A percentile compares a stretch with the other conserved stretches of the same genome.
These are phyloP conservation scores for Zanthoxylum bungeanum DNA, from an alignment of 345 rosid genomes.

Conservation along the genomic window DNA sequence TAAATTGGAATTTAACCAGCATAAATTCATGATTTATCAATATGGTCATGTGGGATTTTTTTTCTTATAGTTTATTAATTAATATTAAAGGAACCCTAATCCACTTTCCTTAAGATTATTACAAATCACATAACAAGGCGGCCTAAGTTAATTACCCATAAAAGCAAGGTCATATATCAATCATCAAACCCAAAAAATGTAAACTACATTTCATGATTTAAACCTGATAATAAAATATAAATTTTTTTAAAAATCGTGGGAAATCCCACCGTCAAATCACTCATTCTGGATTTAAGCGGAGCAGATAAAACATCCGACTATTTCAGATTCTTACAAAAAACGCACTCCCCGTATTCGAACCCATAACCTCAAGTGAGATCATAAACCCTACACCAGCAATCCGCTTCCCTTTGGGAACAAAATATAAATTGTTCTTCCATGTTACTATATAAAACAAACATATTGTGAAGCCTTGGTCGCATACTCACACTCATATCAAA, in stretches of 20 bases:
- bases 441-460: not conserved
- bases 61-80: not conserved
- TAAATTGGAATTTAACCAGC: too few species aligned
- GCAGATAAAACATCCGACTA: too few species aligned
- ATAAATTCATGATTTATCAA: too few species aligned
- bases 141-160: slow-evolving; percentile 21
- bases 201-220: slow-evolving; percentile 4
- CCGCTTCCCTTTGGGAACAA: too few species aligned
- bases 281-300: too few species aligned
- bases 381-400: too few species aligned
- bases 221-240: not conserved
- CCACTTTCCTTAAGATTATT: slow-evolving; percentile 13
- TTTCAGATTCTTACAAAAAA: too few species aligned
- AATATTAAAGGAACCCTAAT: not conserved
- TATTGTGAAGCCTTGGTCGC: slow-evolving; percentile 9
- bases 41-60: not conserved
- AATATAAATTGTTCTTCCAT: not conserved
- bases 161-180: not conserved
- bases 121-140: slow-evolving; percentile 13
- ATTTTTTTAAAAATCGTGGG: too few species aligned
- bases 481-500: not conserved
- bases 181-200: not conserved
- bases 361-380: too few species aligned
- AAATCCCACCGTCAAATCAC: too few species aligned
- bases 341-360: too few species aligned